Base-by-base conservation (phyloP, 2,329 filamentous ascomycete species). In the Diaporthe australafricana region DNA sequence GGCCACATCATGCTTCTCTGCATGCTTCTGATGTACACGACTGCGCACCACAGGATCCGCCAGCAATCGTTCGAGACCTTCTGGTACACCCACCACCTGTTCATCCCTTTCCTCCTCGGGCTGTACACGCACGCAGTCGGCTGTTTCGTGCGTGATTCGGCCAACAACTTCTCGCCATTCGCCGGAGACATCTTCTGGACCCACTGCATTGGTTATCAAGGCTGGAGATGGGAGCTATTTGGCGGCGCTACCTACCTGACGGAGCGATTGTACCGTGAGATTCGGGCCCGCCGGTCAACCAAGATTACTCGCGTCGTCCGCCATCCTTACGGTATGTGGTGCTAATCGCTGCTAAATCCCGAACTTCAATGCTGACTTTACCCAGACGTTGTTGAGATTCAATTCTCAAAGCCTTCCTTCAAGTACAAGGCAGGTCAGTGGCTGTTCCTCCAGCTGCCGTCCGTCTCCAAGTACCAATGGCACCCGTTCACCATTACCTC, bases 61-160 rank as follows among this genome's bases (percentile, higher is more conserved):
- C 96, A 98, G 81, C 96, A 99, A 81, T 97, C 94, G 0, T 99
- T 95, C 80, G 96, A 99, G 84, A 97, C 96, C 0, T 99, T 99
- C 81, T 99, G 96, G 96, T 99, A 99, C 84, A 98, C 95, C 0
- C 96, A 99, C 83, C 96, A 99, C 79, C 89, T 99, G n/a, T 98
- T 98, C 79, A 93, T 99, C 73, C 96, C 96, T 1, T 99, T 99
- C 83, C 84, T 98, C 79, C 87, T 99, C 55, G 96, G 90, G 56
- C 91, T 99, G 76, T 99, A 98, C 83, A 98, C 96, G 16, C 96
- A 99, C 82, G 96, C 96, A 1, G 94, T 94, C 9, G 95, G 95
- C 72, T 99, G 96, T 84, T 99, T 99, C 84, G 96, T 99, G 48
- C 93, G 96, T 76, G 95, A 98, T 80, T 92, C 91, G 1, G 81